Conservation (phyloP, 2,329 filamentous ascomycete genomes). For the Venturia asperata region DNA sequence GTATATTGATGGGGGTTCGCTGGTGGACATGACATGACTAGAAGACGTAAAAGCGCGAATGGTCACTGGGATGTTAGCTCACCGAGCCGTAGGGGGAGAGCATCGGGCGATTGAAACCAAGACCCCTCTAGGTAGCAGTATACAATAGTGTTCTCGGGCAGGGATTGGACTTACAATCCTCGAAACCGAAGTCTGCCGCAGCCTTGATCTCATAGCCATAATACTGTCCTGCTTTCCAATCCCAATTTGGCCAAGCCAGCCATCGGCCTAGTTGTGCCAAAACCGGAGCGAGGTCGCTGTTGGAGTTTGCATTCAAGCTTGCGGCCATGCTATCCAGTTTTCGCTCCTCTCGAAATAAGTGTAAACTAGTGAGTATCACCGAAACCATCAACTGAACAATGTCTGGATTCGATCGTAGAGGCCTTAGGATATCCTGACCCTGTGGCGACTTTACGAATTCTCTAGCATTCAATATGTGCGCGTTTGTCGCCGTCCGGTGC, state of each 20-base stretch:
- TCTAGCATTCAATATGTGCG: constrained; percentile 11
- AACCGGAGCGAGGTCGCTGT: constrained; percentile 58
- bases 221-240: constrained; percentile 43
- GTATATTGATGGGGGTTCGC: constrained; percentile 52
- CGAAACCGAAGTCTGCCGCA: constrained; percentile 49
- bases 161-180: constrained; percentile 38
- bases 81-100: not conserved
- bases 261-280: constrained; percentile 75
- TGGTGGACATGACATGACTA: constrained; percentile 23
- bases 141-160: not conserved
- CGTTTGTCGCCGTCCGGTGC: not conserved
- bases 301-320: constrained; percentile 32
- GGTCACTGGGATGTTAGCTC: not conserved
- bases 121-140: not conserved
- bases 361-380: constrained; percentile 62
- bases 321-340: constrained; percentile 58
- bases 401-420: constrained; percentile 7
- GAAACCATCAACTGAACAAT: constrained; percentile 11
- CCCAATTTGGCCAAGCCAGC: constrained; percentile 67
- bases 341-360: constrained; percentile 81
- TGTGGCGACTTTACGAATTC: constrained; percentile 12
- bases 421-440: constrained; percentile 2
- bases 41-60: constrained; percentile 14
- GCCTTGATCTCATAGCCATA: constrained; percentile 56
- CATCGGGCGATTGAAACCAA: not conserved